Evolutionary conservation across 2,329 filamentous ascomycete species (phyloP).

Genomic region (Alternaria arborescens): DNA sequence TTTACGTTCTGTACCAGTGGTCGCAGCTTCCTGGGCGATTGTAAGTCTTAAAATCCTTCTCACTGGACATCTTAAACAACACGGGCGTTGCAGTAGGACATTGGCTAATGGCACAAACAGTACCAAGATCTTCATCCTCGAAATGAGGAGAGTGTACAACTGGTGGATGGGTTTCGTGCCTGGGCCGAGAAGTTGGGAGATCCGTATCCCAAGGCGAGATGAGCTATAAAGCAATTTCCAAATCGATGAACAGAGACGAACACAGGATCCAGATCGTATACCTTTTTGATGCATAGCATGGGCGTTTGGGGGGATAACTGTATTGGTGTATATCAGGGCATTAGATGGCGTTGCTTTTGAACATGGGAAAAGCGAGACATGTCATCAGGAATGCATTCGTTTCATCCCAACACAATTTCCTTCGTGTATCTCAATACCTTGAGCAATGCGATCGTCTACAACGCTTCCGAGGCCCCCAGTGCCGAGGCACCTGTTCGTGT

Average conservation of each 20-base stretch:
- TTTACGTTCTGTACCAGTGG: constrained; percentile 77
- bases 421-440: neutral
- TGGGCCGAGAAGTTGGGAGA: constrained; percentile 64
- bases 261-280: neutral
- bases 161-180: constrained; percentile 71
- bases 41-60: constrained; percentile 61
- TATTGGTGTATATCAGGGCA: neutral
- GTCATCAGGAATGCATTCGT: neutral
- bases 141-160: constrained; percentile 65
- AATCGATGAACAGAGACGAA: neutral
- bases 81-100: neutral
- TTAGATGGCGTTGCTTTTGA: neutral
- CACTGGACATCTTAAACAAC: neutral
- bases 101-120: constrained; percentile 44
- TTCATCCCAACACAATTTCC: neutral
- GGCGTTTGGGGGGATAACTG: constrained; percentile 2
- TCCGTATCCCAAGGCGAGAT: constrained; percentile 47
- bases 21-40: constrained; percentile 69
- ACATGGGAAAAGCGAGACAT: neutral
- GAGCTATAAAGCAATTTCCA: constrained; percentile 33
- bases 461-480: neutral
- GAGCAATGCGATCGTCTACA: neutral
- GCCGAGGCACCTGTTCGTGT: neutral
- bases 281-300: constrained; percentile 24
- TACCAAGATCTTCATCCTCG: constrained; percentile 62